Evolutionary conservation across 2,329 filamentous ascomycete species (phyloP).

Genomic region (Plenodomus lindquistii): DNA sequence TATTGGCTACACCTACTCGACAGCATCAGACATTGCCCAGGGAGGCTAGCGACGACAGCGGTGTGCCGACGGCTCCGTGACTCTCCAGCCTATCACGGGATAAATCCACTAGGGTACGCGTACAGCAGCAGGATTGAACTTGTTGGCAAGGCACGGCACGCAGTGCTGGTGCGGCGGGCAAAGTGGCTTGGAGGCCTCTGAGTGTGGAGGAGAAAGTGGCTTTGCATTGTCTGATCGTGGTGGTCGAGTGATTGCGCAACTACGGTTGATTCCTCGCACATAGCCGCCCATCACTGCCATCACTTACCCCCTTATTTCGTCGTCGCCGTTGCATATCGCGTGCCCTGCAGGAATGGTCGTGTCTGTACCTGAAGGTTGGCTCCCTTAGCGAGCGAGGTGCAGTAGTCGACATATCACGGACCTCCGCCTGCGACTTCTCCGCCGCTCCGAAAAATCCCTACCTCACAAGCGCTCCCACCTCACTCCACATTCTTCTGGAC

Average conservation of each 20-base stretch:
- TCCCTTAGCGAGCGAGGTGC: background rate
- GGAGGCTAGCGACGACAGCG: constrained; percentile 1
- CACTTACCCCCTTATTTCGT: no score
- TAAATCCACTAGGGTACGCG: background rate
- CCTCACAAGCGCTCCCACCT: background rate
- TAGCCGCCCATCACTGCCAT: no score
- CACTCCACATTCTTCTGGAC: background rate
- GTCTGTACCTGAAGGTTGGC: background rate
- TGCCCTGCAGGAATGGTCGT: background rate
- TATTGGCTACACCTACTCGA: background rate
- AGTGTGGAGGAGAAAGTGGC: background rate
- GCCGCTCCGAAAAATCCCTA: background rate
- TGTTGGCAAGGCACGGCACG: background rate
- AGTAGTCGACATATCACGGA: background rate
- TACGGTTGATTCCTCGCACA: no score
- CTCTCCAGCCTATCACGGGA: background rate
- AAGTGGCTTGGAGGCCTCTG: background rate
- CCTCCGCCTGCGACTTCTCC: background rate
- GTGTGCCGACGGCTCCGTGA: constrained; percentile 1
- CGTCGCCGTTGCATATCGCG: no score
- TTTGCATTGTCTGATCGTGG: background rate
- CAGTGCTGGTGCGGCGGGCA: background rate
- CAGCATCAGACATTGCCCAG: background rate
- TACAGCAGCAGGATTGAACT: constrained; percentile 3
- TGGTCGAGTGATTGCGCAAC: background rate